Percentiles rank a stretch among this genome's conserved stretches.
Conservation (phyloP, 306 rosid species). For the Vigna hirtella region DNA sequence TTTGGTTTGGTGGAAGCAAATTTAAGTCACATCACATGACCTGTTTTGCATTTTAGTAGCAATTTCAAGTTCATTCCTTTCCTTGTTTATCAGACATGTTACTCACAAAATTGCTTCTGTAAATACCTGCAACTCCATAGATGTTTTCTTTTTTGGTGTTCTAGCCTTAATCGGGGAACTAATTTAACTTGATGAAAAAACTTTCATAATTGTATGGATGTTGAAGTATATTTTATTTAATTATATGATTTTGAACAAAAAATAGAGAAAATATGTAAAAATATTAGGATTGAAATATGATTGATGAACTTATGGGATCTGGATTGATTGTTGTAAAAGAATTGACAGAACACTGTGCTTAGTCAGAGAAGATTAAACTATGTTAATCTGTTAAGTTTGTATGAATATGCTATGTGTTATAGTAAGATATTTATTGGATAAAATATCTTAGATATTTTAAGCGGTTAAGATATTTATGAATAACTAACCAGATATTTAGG, state of each 20-base stretch:
- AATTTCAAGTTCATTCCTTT: constrained; percentile 18
- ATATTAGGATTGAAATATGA: neutral
- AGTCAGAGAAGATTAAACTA: neutral
- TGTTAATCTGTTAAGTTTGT: neutral
- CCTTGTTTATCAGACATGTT: neutral
- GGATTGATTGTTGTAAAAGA: no score
- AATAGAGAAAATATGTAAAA: no score
- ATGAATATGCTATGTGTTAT: neutral
- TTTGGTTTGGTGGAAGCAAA: constrained; percentile 26
- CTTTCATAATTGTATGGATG: no score
- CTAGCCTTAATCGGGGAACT: neutral
- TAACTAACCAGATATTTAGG: no score
- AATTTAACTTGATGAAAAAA: no score
- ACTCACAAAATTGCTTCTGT: constrained; percentile 21
- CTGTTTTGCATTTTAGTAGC: constrained; percentile 8
- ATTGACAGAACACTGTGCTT: neutral
- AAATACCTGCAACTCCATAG: constrained; percentile 10
- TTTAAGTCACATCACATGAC: constrained; percentile 36
- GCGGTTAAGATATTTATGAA: no score
- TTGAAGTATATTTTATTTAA: neutral
- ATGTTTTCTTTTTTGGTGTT: no score
- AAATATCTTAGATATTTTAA: no score
- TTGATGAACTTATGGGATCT: neutral
- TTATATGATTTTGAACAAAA: no score
- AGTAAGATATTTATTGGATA: no score